These are phyloP conservation scores for Yamadazyma spencermartinsiae DNA, from an alignment of 1,139 yeast species.

Conservation along the genomic window DNA sequence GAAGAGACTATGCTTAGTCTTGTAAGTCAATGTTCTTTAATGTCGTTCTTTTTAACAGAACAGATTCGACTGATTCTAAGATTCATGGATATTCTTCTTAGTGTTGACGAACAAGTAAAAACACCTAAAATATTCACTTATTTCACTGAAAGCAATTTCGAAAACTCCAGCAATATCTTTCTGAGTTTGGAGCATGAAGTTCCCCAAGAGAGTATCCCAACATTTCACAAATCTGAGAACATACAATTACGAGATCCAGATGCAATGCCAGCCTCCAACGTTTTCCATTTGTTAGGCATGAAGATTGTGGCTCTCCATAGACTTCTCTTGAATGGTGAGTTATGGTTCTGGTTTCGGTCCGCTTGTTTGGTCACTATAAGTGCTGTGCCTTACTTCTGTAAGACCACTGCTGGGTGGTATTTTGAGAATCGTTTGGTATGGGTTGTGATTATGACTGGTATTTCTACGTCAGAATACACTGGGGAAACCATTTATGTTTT, in stretches of 20 bases:
- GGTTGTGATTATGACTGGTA: constrained; percentile 37
- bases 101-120: constrained; percentile 29
- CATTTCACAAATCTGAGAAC: constrained; percentile 4
- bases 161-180: constrained; percentile 16
- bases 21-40: constrained; percentile 30
- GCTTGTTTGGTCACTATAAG: constrained; percentile 25
- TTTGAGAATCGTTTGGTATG: constrained; percentile 30
- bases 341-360: constrained; percentile 36
- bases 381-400: constrained; percentile 30
- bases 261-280: constrained; percentile 26
- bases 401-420: constrained; percentile 35
- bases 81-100: constrained; percentile 27
- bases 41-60: constrained; percentile 13
- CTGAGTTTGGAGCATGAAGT: constrained; percentile 14
- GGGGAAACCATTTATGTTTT: constrained; percentile 36
- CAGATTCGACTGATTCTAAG: constrained; percentile 20
- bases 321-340: constrained; percentile 19
- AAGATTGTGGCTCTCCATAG: constrained; percentile 18
- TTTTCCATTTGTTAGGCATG: constrained; percentile 23
- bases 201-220: constrained; percentile 12
- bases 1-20: constrained; percentile 31
- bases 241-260: constrained; percentile 29
- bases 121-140: constrained; percentile 24
- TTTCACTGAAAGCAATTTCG: constrained; percentile 21
- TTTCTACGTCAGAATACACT: constrained; percentile 33